Evolutionary conservation across 2,329 filamentous ascomycete species (phyloP), one percentile per base, ranked within the genome.

Genomic region (Cladobotryum protrusum): DNA sequence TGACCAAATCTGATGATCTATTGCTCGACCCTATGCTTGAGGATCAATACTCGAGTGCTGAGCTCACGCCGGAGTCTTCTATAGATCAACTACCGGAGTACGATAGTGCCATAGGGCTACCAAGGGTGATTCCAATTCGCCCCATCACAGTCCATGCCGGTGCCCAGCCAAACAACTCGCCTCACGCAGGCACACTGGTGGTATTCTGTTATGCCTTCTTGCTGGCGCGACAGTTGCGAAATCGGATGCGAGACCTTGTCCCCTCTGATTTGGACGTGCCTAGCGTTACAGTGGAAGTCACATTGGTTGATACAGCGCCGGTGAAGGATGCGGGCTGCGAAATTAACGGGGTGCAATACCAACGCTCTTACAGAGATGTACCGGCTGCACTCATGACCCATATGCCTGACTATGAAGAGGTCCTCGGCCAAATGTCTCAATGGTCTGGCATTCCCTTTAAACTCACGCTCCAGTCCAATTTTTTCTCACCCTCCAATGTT

Each of bases 141-240:
- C 50, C 50, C 24, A 45, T 47, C 18, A 18, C 43, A 19, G 17
- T 49, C 15, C 47, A 53, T 18, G 47, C 40, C 18, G 50, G 50
- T n/a, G 43, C 39, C 29, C 43, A 49, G 24, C 50, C 39, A 47
- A 53, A 49, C 34, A 52, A 53, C 17, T 53, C 43, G 6, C 47
- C 50, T 35, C 47, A 53, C 29, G 47, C 43, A 19, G 50, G 50
- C 7, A 53, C 50, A 12, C 50, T 53, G 12, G 43, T 49, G 24
- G 50, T 49, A 32, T 49, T 49, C 14, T 49, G 50, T 40, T 53
- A 53, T 40, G 47, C 50, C 47, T 53, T 53, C 36, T 32, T 44
- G 33, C 14, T 45, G 11, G 41, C 40, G 14, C 14, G 35, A 9
- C 8, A 17, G 17, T 6, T 37, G 14, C 35, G 35, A 14, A 3